Conservation (phyloP, 495 filamentous ascomycete genomes). For the Annulohypoxylon moriforme region DNA sequence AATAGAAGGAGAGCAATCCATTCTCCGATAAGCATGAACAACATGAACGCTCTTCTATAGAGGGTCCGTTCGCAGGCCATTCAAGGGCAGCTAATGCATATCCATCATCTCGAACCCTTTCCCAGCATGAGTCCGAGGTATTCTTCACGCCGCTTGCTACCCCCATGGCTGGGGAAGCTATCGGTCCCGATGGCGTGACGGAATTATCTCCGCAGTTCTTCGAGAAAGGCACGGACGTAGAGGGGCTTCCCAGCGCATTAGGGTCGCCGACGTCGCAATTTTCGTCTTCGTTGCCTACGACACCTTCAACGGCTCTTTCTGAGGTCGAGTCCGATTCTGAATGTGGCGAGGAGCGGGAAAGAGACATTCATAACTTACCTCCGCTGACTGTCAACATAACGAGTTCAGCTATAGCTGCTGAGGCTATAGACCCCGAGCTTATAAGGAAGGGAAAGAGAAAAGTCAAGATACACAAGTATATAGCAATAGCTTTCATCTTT, state of each 20-base stretch:
- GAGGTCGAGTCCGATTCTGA: not conserved
- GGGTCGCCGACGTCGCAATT: not conserved
- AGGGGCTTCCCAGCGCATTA: not conserved
- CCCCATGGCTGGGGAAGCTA: constrained; percentile 3
- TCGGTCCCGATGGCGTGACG: not conserved
- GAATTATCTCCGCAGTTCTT: not conserved
- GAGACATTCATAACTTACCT: constrained; percentile 11
- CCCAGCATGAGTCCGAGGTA: constrained; percentile 17
- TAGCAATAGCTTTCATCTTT: constrained; percentile 31
- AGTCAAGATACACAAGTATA: constrained; percentile 34
- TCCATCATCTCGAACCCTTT: not conserved
- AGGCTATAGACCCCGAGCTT: constrained; percentile 35
- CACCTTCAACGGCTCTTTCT: not conserved
- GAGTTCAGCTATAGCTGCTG: constrained; percentile 27
- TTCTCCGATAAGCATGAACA: not conserved
- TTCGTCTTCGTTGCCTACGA: not conserved
- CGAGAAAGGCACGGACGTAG: not conserved
- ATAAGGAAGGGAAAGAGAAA: constrained; percentile 38
- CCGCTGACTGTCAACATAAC: constrained; percentile 37
- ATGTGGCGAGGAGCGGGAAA: not conserved
- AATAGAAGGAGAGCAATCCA: constrained; percentile 13
- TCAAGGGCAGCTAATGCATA: not conserved
- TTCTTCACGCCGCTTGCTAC: not conserved
- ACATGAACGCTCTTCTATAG: not conserved
- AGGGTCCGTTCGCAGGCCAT: constrained; percentile 19